Percentiles rank a stretch among this genome's conserved stretches.
Conservation (phyloP, 192 early-diverging fungal genomes). For the Podila minutissima region DNA sequence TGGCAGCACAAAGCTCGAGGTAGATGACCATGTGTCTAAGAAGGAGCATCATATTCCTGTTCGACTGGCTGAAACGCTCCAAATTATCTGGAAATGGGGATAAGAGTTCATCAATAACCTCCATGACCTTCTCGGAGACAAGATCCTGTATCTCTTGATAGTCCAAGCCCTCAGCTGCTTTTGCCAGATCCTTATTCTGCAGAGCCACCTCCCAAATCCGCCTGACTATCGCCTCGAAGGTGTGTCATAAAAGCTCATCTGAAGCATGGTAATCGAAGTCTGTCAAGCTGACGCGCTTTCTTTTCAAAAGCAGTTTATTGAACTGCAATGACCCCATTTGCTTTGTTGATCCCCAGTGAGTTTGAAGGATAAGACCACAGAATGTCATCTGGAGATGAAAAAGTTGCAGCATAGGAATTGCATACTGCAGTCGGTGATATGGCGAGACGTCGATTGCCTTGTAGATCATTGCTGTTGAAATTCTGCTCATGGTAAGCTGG, state of each 20-base stretch:
- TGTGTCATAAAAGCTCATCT: constrained; percentile 9
- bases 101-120: no score
- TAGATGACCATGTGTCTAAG: constrained; percentile 8
- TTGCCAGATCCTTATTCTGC: no score
- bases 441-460: background rate
- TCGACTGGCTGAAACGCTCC: no score
- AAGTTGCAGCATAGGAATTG: constrained; percentile 4
- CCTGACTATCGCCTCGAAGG: constrained; percentile 12
- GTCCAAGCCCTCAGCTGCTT: no score
- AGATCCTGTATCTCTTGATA: background rate
- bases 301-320: background rate
- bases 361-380: constrained; percentile 8
- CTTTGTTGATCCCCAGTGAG: background rate
- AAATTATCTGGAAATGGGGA: no score
- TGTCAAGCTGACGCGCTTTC: constrained; percentile 3
- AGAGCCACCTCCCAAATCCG: background rate
- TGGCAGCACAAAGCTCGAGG: constrained; percentile 6
- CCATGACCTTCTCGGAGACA: no score
- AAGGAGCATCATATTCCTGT: constrained; percentile 1
- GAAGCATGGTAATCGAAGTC: constrained; percentile 15
- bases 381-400: constrained; percentile 23
- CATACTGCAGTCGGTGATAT: constrained; percentile 6
- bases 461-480: background rate
- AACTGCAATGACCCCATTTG: background rate
- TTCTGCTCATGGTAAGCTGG: constrained; percentile 1